These are phyloP conservation scores for Daphne laureola DNA, from an alignment of 441 rosid genomes.

Conservation along the genomic window DNA sequence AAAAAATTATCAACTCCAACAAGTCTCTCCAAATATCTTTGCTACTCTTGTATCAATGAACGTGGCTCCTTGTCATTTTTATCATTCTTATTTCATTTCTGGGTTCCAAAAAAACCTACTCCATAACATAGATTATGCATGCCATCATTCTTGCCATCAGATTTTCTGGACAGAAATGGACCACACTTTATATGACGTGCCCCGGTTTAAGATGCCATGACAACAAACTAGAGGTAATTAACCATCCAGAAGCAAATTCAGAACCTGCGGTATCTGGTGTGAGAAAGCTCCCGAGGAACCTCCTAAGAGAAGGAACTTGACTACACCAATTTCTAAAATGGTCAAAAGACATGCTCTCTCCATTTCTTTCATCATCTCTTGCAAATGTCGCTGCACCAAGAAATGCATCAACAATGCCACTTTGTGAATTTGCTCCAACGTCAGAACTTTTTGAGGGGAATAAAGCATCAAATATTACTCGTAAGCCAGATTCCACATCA, in stretches of 20 bases:
- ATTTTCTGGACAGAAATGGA: too few species aligned
- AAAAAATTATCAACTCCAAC: too few species aligned
- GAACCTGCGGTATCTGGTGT: constrained; percentile 56
- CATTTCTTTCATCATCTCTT: constrained; percentile 27
- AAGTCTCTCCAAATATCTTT: too few species aligned
- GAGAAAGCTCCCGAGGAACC: constrained; percentile 81
- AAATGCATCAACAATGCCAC: constrained; percentile 34
- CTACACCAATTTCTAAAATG: constrained; percentile 71
- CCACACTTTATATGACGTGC: too few species aligned
- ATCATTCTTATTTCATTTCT: too few species aligned
- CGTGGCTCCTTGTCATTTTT: too few species aligned
- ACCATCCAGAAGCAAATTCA: neutral
- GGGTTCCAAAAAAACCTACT: too few species aligned
- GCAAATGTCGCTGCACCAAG: constrained; percentile 60
- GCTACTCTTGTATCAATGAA: too few species aligned
- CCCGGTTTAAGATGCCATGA: too few species aligned
- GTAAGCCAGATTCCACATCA: constrained; percentile 48
- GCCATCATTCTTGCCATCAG: too few species aligned
- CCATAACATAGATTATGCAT: too few species aligned
- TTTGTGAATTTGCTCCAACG: constrained; percentile 23
- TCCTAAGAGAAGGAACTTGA: constrained; percentile 60
- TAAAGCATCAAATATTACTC: constrained; percentile 36
- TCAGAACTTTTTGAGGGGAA: constrained; percentile 29
- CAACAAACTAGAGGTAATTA: too few species aligned
- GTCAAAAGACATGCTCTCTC: constrained; percentile 59